Evolutionary conservation across 1,139 yeast species (phyloP).

Genomic region (Nakaseomyces uthaithaninus): DNA sequence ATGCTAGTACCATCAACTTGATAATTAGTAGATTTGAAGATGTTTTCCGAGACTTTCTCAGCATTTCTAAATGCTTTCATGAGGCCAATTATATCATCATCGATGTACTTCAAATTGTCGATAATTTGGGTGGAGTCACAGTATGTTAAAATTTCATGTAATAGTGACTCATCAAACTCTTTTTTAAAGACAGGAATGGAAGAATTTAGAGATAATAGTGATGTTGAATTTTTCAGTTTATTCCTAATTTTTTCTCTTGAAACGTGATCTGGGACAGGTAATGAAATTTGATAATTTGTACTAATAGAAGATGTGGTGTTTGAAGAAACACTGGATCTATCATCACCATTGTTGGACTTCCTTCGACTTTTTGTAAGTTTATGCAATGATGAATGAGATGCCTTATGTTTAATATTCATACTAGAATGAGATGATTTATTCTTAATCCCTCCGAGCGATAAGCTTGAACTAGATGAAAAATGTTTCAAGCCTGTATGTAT

Average conservation of each 20-base stretch:
- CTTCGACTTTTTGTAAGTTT: conserved; percentile 25
- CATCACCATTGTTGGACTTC: conserved; percentile 18
- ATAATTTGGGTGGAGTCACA: conserved; percentile 22
- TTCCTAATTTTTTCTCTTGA: conserved; percentile 47
- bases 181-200: conserved; percentile 18
- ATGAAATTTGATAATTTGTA: conserved; percentile 36
- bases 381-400: conserved; percentile 30
- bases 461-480: conserved; percentile 24
- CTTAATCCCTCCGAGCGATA: conserved; percentile 23
- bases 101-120: conserved; percentile 12
- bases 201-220: conserved; percentile 40
- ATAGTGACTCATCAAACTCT: conserved; percentile 24
- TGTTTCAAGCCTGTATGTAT: conserved; percentile 16
- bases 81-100: background rate
- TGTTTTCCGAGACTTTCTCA: conserved; percentile 15
- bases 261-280: conserved; percentile 48
- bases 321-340: conserved; percentile 14
- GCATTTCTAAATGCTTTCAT: conserved; percentile 12
- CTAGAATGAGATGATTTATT: conserved; percentile 25
- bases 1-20: conserved; percentile 4
- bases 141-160: conserved; percentile 22
- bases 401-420: conserved; percentile 22
- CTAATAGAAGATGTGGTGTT: conserved; percentile 11
- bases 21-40: conserved; percentile 13
- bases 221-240: conserved; percentile 46